Conservation (phyloP, 768 basidiomycete genomes). For the Tylopilus vinaceipallidus region DNA sequence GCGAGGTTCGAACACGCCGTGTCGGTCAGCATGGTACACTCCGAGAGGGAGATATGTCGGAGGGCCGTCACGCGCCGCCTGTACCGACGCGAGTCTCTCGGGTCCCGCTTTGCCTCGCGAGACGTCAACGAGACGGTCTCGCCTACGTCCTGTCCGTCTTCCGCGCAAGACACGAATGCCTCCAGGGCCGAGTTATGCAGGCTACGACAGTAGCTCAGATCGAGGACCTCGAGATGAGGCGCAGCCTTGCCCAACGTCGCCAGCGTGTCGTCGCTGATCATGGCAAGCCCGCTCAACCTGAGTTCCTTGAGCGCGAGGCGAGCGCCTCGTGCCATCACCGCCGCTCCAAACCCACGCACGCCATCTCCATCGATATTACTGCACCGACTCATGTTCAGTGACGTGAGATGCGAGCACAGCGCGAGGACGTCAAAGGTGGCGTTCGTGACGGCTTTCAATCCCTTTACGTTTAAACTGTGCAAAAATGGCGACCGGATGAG, state of each 20-base stretch:
- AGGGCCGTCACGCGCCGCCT: constrained; percentile 65
- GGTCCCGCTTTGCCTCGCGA: constrained; percentile 63
- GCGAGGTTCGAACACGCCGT: constrained; percentile 72
- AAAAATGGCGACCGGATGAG: constrained; percentile 63
- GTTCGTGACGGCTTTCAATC: constrained; percentile 67
- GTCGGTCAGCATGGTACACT: constrained; percentile 70
- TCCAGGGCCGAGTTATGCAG: constrained; percentile 76
- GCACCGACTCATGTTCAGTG: constrained; percentile 73
- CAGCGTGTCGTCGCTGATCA: constrained; percentile 60
- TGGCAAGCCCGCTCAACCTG: constrained; percentile 63
- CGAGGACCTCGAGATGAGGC: constrained; percentile 74
- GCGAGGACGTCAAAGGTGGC: constrained; percentile 69
- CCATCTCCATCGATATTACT: constrained; percentile 64
- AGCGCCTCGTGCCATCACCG: constrained; percentile 45
- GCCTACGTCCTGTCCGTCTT: constrained; percentile 23
- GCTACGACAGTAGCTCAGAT: constrained; percentile 70
- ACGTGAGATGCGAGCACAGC: constrained; percentile 53
- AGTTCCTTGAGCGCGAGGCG: constrained; percentile 59
- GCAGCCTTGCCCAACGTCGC: constrained; percentile 63
- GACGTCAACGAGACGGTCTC: constrained; percentile 54
- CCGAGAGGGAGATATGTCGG: constrained; percentile 72
- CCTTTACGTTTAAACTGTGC: constrained; percentile 60
- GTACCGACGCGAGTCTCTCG: constrained; percentile 46
- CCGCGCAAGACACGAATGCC: constrained; percentile 60
- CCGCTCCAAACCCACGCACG: constrained; percentile 46